Base-by-base conservation (phyloP, 345 rosid species). In the Toxicodendron radicans region DNA sequence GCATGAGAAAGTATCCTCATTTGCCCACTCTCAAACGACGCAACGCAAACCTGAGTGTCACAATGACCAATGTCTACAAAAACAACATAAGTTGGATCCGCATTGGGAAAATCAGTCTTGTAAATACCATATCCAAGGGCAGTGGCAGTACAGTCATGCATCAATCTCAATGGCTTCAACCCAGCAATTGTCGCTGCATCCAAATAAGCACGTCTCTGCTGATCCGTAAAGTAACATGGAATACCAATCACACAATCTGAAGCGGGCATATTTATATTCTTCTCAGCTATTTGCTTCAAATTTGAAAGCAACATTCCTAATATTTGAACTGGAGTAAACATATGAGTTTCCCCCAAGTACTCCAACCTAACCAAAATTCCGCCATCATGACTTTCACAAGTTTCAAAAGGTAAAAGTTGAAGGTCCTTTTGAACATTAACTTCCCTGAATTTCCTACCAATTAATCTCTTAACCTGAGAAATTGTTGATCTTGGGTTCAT, bases 401-500 rank as follows among this genome's bases (percentile, higher is more conserved):
- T 82, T 68, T 85, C 85, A 8, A 88, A 87, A 27, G 92, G 94
- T 18, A 86, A 83, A 82, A 85, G 24, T 69, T 73, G 83, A 16
- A 88, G 89, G 54, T 90, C 89, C 58, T 78, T 75, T 58, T 85
- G 90, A 68, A 88, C 83, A 72, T 81, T 88, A 38, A 77, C 74
- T 12, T 90, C 94, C 7, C 24, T 59, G 58, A 83, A 90, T 53
- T 75, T 80, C 79, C 81, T 68, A 66, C 89, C 92, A 64, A 87
- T 79, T 80, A 93, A 65, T 65, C 89, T 88, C 87, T 93, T 93
- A 2, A 91, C 65, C 85, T 89, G 93, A 1, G 90, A 86, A 66
- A 93, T 85, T 9, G 95, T 85, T 21, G 90, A 89, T 71, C 85
- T 93, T 3, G 93, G 94, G 81, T 93, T 85, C 97, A 88, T 87